Conservation (phyloP, 768 basidiomycete genomes). For the Phaeolepiota aurea region DNA sequence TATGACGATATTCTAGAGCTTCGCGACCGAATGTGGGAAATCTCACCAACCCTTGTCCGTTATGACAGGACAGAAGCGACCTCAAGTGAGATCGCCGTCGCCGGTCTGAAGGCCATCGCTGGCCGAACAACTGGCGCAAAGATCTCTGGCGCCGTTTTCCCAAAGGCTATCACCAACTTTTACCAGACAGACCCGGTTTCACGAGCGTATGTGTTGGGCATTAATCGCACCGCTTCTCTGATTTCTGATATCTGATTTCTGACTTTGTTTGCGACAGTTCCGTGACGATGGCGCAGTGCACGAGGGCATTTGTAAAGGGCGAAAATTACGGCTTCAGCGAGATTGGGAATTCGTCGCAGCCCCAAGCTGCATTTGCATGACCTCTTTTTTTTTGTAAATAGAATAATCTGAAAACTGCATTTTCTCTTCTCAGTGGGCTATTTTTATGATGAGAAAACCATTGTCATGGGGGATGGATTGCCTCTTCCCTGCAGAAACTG, state of each 20-base stretch:
- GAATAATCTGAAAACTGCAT: slow-evolving; percentile 3
- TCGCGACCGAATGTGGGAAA: slow-evolving; percentile 94
- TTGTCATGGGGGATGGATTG: slow-evolving; percentile 2
- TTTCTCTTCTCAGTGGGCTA: slow-evolving; percentile 3
- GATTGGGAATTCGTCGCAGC: slow-evolving; percentile 27
- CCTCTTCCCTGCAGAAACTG: no score
- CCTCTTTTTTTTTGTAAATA: slow-evolving; percentile 16
- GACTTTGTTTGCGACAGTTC: slow-evolving; percentile 37
- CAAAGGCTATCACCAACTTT: slow-evolving; percentile 84
- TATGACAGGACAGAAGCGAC: slow-evolving; percentile 78
- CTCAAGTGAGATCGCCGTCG: slow-evolving; percentile 60
- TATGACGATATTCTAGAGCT: slow-evolving; percentile 83
- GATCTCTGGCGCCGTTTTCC: slow-evolving; percentile 52
- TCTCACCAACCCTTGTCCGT: slow-evolving; percentile 82
- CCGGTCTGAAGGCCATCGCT: slow-evolving; percentile 58
- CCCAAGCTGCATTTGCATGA: slow-evolving; percentile 36
- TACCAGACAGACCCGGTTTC: slow-evolving; percentile 96
- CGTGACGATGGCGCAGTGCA: slow-evolving; percentile 96
- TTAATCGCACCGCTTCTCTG: background rate
- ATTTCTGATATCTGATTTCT: no score
- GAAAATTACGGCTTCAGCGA: slow-evolving; percentile 53
- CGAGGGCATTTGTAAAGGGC: slow-evolving; percentile 75
- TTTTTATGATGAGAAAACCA: slow-evolving; percentile 1
- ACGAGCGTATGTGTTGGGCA: slow-evolving; percentile 59
- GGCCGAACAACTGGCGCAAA: slow-evolving; percentile 44